A percentile compares a stretch with the other conserved stretches of the same genome.
These are phyloP conservation scores for Dothistroma septosporum DNA, from an alignment of 2,329 filamentous ascomycete genomes.

Conservation along the genomic window DNA sequence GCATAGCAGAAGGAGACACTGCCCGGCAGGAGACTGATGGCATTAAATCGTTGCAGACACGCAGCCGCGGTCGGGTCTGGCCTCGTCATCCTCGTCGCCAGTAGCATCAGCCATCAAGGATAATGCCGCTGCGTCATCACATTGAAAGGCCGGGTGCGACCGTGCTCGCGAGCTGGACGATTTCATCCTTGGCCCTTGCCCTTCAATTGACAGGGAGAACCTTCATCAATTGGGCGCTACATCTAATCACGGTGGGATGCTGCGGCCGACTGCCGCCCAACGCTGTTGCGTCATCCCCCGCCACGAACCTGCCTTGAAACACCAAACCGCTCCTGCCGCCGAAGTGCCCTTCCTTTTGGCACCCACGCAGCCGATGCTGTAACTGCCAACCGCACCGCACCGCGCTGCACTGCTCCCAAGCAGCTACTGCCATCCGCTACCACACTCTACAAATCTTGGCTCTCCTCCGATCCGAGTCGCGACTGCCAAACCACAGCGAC, in stretches of 20 bases:
- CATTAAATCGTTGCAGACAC: not conserved
- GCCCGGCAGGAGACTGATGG: not conserved
- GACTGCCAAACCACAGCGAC: not conserved
- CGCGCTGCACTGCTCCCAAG: not conserved
- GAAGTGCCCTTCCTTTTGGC: conserved; percentile 1
- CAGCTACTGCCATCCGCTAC: not conserved
- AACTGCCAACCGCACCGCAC: not conserved
- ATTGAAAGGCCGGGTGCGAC: too few species aligned
- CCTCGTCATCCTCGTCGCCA: not conserved
- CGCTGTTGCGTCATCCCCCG: not conserved
- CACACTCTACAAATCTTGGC: not conserved
- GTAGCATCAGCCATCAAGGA: not conserved
- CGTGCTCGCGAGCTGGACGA: not conserved
- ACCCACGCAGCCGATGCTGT: not conserved
- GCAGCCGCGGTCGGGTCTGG: not conserved
- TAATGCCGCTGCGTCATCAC: not conserved
- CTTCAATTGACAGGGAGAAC: not conserved
- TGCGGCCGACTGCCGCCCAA: not conserved
- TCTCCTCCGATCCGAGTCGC: not conserved
- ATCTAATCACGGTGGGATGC: not conserved
- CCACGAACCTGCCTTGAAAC: conserved; percentile 5
- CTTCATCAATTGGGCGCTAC: not conserved
- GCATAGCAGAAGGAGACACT: not conserved
- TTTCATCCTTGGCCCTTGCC: not conserved
- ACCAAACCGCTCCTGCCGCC: not conserved